These are phyloP conservation scores for Botrytis hyacinthi DNA, from an alignment of 2,329 filamentous ascomycete species.

Conservation along the genomic window DNA sequence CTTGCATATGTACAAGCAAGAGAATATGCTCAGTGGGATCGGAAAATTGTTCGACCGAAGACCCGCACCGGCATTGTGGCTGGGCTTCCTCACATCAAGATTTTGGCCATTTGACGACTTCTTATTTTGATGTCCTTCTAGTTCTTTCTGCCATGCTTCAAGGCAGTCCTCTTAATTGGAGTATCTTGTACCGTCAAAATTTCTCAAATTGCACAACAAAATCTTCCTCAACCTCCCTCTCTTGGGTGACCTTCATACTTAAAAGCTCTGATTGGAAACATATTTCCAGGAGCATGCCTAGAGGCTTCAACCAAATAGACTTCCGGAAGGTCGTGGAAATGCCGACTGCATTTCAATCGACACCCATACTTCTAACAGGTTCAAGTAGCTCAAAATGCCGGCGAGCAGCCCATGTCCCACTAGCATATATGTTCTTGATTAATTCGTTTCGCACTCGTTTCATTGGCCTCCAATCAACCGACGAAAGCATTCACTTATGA, in stretches of 20 bases:
- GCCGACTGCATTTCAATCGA: neutral
- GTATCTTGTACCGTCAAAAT: neutral
- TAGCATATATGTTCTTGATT: neutral
- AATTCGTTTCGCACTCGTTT: neutral
- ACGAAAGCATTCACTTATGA: neutral
- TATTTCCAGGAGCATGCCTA: neutral
- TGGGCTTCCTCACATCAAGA: neutral
- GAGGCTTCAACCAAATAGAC: neutral
- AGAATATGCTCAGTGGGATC: neutral
- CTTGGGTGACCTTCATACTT: neutral
- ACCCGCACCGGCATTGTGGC: neutral
- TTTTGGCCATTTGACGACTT: neutral
- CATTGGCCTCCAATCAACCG: neutral
- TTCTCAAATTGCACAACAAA: neutral
- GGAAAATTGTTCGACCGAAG: neutral
- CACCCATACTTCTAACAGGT: too few relatives aligned
- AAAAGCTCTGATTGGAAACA: neutral
- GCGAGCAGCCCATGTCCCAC: neutral
- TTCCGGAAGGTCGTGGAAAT: slow-evolving; percentile 1
- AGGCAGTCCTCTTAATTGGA: neutral
- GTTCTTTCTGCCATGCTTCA: neutral
- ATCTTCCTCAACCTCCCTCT: too few relatives aligned
- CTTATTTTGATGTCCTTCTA: neutral
- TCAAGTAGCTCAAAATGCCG: neutral
- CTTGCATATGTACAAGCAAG: neutral